A percentile compares a stretch with the other conserved stretches of the same genome.
phyloP scores from a whole-genome alignment of 768 basidiomycete genomes.

The Candolleomyces efflorescens region DNA sequence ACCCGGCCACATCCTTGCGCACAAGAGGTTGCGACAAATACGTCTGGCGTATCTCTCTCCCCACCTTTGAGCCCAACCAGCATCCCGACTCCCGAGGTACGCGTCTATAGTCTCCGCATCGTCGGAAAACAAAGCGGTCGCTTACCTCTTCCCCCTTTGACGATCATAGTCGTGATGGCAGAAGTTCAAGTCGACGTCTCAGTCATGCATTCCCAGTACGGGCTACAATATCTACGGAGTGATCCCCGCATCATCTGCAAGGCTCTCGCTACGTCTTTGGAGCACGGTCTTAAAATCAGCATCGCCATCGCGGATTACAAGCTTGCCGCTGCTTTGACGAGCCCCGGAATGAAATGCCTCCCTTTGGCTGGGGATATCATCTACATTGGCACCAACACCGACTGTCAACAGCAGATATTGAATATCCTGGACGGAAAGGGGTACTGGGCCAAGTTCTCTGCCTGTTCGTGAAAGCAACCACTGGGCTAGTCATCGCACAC shows the following conservation, averaged over 20 bases:
- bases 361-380: neutral
- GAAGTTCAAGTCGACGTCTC: constrained; percentile 32
- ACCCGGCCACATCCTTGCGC: constrained; percentile 8
- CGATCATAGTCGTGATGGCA: constrained; percentile 24
- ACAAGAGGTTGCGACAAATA: constrained; percentile 14
- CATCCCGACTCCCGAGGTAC: constrained; percentile 21
- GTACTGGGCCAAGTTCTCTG: neutral
- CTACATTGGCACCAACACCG: neutral
- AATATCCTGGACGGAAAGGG: neutral
- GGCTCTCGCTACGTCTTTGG: constrained; percentile 37
- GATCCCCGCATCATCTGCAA: constrained; percentile 31
- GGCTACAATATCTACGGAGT: constrained; percentile 21
- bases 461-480: neutral
- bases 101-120: constrained; percentile 7
- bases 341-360: neutral
- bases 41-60: constrained; percentile 28
- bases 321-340: neutral
- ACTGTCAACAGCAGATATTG: neutral
- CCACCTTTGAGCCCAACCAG: constrained; percentile 17
- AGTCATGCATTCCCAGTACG: constrained; percentile 31
- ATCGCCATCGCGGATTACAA: constrained; percentile 20
- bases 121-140: neutral
- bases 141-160: neutral
- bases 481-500: too few relatives aligned
- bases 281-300: constrained; percentile 31